Conservation (phyloP, 768 basidiomycete genomes). For the Melanogaster broomeanus region DNA sequence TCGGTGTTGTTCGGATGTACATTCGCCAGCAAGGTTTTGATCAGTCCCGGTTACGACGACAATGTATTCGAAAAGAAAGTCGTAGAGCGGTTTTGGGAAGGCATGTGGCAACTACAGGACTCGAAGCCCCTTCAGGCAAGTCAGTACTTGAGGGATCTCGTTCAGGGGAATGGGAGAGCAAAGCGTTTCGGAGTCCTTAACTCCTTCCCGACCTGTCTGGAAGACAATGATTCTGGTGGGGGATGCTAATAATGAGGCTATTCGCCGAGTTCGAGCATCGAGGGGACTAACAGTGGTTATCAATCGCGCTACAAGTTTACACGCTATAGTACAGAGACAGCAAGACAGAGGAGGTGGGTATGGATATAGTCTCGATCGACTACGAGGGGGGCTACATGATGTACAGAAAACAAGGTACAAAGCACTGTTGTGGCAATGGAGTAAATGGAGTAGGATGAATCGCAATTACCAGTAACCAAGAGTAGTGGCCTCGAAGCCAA, state of each 20-base stretch:
- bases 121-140: no score
- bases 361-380: background rate
- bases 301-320: no score
- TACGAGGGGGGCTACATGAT: background rate
- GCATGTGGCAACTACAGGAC: conserved; percentile 49
- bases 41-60: conserved; percentile 78
- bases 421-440: background rate
- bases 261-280: no score
- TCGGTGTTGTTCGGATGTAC: conserved; percentile 84
- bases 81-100: conserved; percentile 69
- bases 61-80: conserved; percentile 68
- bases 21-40: conserved; percentile 71
- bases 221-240: no score
- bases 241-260: no score
- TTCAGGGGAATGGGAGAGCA: no score
- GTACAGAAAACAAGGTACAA: background rate
- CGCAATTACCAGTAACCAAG: conserved; percentile 70
- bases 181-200: no score
- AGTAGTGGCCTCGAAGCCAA: conserved; percentile 53
- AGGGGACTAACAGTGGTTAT: no score
- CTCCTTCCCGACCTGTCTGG: no score
- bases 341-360: no score
- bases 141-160: no score
- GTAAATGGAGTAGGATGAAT: background rate
- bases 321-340: no score